Evolutionary conservation across 2,329 filamentous ascomycete species (phyloP), one percentile per base, ranked within the genome.

Genomic region (Sporothrix mexicana): DNA sequence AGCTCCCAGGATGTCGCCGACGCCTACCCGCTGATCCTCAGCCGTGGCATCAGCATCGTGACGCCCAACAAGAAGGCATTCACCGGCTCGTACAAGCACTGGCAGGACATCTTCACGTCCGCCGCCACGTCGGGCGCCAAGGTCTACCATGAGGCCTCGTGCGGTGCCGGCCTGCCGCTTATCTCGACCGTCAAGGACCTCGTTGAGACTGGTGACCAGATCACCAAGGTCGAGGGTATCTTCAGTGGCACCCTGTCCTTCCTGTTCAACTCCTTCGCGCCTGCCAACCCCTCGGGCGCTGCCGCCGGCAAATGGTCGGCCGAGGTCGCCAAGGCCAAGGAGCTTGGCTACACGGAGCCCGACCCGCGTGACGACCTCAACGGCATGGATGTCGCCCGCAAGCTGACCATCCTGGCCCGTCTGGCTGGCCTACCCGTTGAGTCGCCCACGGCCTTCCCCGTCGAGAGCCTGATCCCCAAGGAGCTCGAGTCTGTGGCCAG

Each of bases 51-150:
- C 81, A 95, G 90, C 82, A 90, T 99, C 78, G 93, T 98, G 41
- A 99, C 96, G 0, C 95, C 96, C 59, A 99, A 98, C 87, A 99
- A 99, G 86, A 99, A 99, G 84, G 95, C 93, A 15, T 99, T 99
- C 83, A 97, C 94, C 0, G 91, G 92, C 73, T 90, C 89, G 62
- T 90, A 93, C 78, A 86, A 90, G 77, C 85, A 97, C 72, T 99
- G 95, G 95, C 88, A 93, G 79, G 89, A 92, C 75, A 98, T 99
- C 79, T 97, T 97, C 82, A 83, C 85, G 2, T 88, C 93, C 1
- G 91, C 94, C 0, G 86, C 88, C 66, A 85, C 87, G 43, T 88
- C 88, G 1, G 92, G 92, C 59, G 93, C 95, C 59, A 92, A 94
- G 80, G 87, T 98, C 74, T 98, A 96, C 86, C 96, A 99, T 81